A percentile compares a stretch with the other conserved stretches of the same genome.
phyloP scores from a whole-genome alignment of 768 basidiomycete genomes.

The Trametes cinnabarina region DNA sequence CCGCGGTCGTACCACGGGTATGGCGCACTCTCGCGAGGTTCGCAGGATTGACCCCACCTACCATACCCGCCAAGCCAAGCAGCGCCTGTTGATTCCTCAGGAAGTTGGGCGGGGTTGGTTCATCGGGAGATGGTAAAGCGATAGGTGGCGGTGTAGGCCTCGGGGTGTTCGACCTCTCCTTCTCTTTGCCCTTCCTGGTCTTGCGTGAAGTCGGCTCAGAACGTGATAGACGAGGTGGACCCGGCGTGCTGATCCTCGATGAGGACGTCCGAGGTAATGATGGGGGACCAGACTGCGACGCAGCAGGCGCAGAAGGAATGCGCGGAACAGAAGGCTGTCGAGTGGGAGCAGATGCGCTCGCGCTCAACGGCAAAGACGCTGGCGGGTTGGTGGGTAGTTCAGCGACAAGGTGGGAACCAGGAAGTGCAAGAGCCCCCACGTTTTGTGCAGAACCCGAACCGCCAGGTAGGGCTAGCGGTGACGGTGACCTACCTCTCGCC shows the following conservation, averaged over 20 bases:
- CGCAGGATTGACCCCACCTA: slow-evolving; percentile 62
- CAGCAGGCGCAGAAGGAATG: not conserved
- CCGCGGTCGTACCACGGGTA: slow-evolving; percentile 49
- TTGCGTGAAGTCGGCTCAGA: slow-evolving; percentile 27
- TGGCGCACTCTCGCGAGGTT: slow-evolving; percentile 41
- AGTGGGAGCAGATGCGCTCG: slow-evolving; percentile 33
- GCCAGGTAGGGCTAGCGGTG: slow-evolving; percentile 61
- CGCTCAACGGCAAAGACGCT: slow-evolving; percentile 53
- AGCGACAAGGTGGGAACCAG: slow-evolving; percentile 89
- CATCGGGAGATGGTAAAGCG: slow-evolving; percentile 57
- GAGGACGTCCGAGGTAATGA: not conserved
- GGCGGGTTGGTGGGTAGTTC: slow-evolving; percentile 79
- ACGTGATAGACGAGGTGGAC: slow-evolving; percentile 20
- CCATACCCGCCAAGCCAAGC: slow-evolving; percentile 68
- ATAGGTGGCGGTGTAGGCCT: slow-evolving; percentile 56
- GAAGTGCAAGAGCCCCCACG: slow-evolving; percentile 98
- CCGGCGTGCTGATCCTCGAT: slow-evolving; percentile 14
- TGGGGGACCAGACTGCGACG: not conserved
- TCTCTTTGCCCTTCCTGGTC: slow-evolving; percentile 35
- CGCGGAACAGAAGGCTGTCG: not conserved
- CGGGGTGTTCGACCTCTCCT: slow-evolving; percentile 37
- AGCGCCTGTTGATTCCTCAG: slow-evolving; percentile 71
- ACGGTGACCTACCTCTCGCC: slow-evolving; percentile 70
- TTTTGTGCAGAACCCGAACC: slow-evolving; percentile 61
- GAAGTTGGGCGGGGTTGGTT: slow-evolving; percentile 63